These are phyloP conservation scores for Cercophora samala DNA, from an alignment of 495 filamentous ascomycete species.

Conservation along the genomic window DNA sequence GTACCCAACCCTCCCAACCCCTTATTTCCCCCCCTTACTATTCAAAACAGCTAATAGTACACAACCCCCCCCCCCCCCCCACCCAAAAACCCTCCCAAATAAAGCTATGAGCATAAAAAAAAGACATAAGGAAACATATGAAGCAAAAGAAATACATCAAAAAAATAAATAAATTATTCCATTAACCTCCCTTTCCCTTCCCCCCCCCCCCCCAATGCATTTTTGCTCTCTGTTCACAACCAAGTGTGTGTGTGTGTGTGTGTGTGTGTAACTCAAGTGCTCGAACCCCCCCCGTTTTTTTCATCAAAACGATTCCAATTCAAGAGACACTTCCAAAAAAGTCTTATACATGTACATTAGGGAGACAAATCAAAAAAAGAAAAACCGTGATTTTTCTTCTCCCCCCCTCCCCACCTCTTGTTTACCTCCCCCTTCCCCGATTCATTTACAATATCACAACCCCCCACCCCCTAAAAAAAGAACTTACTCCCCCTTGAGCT, in stretches of 20 bases:
- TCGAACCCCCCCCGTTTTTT: neutral
- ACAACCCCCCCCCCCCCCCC: too few relatives aligned
- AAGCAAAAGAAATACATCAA: conserved; percentile 12
- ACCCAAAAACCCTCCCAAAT: too few relatives aligned
- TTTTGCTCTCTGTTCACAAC: too few relatives aligned
- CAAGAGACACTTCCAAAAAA: neutral
- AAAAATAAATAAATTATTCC: conserved; percentile 5
- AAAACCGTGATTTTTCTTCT: neutral
- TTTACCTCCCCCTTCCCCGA: neutral
- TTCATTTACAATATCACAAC: conserved; percentile 4
- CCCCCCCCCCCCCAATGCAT: neutral
- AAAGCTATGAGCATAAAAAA: neutral
- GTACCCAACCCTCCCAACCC: too few relatives aligned
- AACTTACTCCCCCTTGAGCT: conserved; percentile 65
- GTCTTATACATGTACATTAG: neutral
- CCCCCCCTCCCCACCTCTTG: neutral
- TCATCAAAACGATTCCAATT: neutral
- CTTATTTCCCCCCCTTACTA: too few relatives aligned
- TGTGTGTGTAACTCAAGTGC: neutral
- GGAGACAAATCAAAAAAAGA: conserved; percentile 1
- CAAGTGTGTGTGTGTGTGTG: too few relatives aligned
- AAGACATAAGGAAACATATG: neutral
- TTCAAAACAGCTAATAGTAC: too few relatives aligned
- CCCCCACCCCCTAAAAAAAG: neutral
- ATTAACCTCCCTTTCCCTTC: neutral